These are phyloP conservation scores for Diaporthe nobilis DNA, from an alignment of 2,329 filamentous ascomycete genomes.

Conservation along the genomic window DNA sequence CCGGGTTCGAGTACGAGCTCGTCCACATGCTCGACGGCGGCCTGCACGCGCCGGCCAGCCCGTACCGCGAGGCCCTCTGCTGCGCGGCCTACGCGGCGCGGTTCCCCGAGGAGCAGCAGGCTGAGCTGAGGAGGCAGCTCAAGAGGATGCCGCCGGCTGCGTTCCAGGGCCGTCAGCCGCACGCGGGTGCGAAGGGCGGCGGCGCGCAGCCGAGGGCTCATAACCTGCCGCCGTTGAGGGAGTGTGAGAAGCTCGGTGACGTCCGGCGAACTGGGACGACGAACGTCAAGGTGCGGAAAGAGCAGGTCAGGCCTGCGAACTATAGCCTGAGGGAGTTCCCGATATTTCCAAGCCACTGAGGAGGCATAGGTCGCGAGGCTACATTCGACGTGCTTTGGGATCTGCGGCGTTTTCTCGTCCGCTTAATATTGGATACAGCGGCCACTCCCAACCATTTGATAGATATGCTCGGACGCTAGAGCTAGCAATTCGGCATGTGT, in stretches of 20 bases:
- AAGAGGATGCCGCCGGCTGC: background rate
- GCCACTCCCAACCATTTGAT: no score
- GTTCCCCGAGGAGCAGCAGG: constrained; percentile 17
- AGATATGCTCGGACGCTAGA: background rate
- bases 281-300: background rate
- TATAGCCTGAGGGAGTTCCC: constrained; percentile 24
- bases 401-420: background rate
- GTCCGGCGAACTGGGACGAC: background rate
- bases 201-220: background rate
- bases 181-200: background rate
- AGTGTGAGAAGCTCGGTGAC: background rate
- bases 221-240: constrained; percentile 9
- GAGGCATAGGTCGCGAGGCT: background rate
- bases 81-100: constrained; percentile 9
- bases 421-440: background rate
- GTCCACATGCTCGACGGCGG: background rate
- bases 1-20: background rate
- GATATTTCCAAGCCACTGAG: constrained; percentile 3
- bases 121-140: constrained; percentile 23
- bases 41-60: background rate
- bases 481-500: background rate
- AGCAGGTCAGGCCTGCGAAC: background rate
- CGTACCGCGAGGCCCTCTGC: constrained; percentile 11
- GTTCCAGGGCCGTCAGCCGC: background rate
- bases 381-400: background rate